Evolutionary conservation across 78 protist genomes (phyloP).

Genomic region (Pigoraptor vietnamica): DNA sequence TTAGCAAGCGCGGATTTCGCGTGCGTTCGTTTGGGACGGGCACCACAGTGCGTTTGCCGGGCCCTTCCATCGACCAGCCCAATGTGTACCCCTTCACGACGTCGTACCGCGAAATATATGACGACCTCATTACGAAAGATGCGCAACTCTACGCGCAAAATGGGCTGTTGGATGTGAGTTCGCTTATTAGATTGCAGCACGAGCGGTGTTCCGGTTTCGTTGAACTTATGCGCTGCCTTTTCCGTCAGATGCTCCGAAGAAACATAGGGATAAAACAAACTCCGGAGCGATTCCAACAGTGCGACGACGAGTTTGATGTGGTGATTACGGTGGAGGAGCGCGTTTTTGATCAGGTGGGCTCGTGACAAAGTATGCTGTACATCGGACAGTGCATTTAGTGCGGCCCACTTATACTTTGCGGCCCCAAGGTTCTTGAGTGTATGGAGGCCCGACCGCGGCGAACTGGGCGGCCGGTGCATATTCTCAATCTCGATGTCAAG

Average conservation of each 20-base stretch:
- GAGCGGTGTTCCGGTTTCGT: too few relatives aligned
- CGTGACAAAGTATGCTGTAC: background rate
- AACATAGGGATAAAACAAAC: constrained; percentile 22
- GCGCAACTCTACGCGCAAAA: constrained; percentile 7
- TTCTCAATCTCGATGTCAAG: background rate
- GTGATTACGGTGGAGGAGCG: constrained; percentile 47
- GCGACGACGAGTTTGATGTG: constrained; percentile 32
- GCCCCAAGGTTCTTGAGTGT: background rate
- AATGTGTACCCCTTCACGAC: constrained; percentile 44
- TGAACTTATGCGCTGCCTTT: too few relatives aligned
- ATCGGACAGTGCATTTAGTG: too few relatives aligned
- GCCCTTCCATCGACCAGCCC: constrained; percentile 17
- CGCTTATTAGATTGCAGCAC: background rate
- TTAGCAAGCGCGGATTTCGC: constrained; percentile 10
- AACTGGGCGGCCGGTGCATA: background rate
- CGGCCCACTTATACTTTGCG: background rate
- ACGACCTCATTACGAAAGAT: background rate
- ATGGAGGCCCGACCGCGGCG: background rate
- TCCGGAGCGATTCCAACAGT: constrained; percentile 48
- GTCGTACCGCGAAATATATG: constrained; percentile 30
- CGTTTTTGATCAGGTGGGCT: background rate
- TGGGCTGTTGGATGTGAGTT: constrained; percentile 10
- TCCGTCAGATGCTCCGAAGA: constrained; percentile 43
- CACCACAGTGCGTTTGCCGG: constrained; percentile 28
- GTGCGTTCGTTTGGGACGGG: constrained; percentile 48